A percentile compares a stretch with the other conserved stretches of the same genome.
Evolutionary conservation across 2,329 filamentous ascomycete species (phyloP).

Genomic region (Paecilomyces sp.): DNA sequence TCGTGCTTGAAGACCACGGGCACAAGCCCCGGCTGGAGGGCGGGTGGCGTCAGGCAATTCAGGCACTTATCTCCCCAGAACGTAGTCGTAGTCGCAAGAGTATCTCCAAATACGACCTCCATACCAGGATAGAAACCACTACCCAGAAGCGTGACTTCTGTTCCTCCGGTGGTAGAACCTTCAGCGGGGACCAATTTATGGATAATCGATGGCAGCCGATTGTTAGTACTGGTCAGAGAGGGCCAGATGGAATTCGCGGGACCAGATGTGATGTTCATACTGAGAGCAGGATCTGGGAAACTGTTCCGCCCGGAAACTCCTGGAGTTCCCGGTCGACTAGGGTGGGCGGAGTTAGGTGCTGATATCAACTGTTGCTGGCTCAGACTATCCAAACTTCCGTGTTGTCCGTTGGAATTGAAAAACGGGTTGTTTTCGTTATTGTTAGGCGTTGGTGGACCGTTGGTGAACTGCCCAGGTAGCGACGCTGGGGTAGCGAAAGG

Average conservation of each 20-base stretch:
- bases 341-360: conserved; percentile 63
- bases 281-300: conserved; percentile 29
- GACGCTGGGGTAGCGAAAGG: conserved; percentile 39
- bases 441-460: conserved; percentile 60
- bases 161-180: conserved; percentile 74
- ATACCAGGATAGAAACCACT: conserved; percentile 71
- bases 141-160: conserved; percentile 79
- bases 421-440: conserved; percentile 54
- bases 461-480: conserved; percentile 44
- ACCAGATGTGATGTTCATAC: conserved; percentile 30
- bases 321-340: conserved; percentile 73
- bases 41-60: conserved; percentile 70
- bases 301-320: conserved; percentile 37
- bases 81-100: conserved; percentile 62
- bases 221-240: conserved; percentile 43
- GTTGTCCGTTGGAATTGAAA: conserved; percentile 51
- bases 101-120: conserved; percentile 78
- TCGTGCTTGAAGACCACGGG: conserved; percentile 61
- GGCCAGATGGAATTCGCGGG: conserved; percentile 47
- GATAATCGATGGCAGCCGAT: conserved; percentile 57
- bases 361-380: conserved; percentile 61
- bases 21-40: conserved; percentile 59
- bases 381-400: conserved; percentile 60
- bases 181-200: conserved; percentile 78
- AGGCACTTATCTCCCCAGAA: conserved; percentile 76